Percentiles rank a stretch among this genome's conserved stretches.
These are phyloP conservation scores for Stenocarpella maydis DNA, from an alignment of 2,329 filamentous ascomycete genomes.

Conservation along the genomic window DNA sequence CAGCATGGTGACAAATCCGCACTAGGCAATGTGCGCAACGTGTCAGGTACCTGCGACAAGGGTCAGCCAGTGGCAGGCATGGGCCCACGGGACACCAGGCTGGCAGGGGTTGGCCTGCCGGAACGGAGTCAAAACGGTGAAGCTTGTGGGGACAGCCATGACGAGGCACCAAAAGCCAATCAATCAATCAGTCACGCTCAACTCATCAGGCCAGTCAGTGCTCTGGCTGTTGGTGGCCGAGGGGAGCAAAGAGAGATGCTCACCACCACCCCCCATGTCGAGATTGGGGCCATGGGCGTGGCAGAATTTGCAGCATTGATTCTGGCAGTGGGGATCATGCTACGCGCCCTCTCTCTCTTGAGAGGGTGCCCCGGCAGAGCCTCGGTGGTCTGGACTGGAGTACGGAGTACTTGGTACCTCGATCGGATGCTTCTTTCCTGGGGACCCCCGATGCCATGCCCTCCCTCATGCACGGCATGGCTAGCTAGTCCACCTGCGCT, in stretches of 20 bases:
- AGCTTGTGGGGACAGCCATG: conserved; percentile 18
- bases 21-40: conserved; percentile 6
- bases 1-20: conserved; percentile 17
- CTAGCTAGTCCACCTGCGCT: neutral
- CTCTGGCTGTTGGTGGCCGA: neutral
- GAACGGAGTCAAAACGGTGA: conserved; percentile 29
- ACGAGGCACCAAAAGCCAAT: neutral
- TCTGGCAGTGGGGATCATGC: conserved; percentile 17
- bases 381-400: neutral
- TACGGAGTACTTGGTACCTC: neutral
- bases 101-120: conserved; percentile 19
- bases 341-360: conserved; percentile 1
- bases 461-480: conserved; percentile 8
- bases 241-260: neutral
- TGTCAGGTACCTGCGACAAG: conserved; percentile 18
- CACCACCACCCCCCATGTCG: neutral
- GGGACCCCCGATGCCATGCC: neutral
- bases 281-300: conserved; percentile 5
- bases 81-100: neutral
- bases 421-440: conserved; percentile 1
- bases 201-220: neutral
- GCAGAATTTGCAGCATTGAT: conserved; percentile 26
- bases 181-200: neutral
- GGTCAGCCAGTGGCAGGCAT: conserved; percentile 5
- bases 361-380: conserved; percentile 7